These are phyloP conservation scores for Begonia loranthoides DNA, from an alignment of 306 rosid genomes.

Conservation along the genomic window DNA sequence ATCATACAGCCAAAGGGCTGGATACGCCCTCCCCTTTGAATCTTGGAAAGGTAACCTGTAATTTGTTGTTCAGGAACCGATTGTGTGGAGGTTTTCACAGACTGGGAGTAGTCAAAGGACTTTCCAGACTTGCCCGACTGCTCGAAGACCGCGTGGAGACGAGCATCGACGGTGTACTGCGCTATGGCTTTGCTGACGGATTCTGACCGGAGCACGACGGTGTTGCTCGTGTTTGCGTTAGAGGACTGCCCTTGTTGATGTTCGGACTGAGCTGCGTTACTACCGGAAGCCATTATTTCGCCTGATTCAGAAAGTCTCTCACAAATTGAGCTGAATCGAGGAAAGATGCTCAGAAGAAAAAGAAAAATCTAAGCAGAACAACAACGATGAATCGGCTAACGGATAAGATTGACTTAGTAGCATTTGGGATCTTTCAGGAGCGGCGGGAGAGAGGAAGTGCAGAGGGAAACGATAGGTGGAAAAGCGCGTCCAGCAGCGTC, in stretches of 20 bases:
- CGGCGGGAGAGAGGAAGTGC: no score
- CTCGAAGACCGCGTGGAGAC: slow-evolving; percentile 86
- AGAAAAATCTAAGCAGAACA: not conserved
- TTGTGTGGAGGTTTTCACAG: slow-evolving; percentile 20
- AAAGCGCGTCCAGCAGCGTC: no score
- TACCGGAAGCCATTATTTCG: slow-evolving; percentile 25
- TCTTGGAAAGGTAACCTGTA: slow-evolving; percentile 51
- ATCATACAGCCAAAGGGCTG: slow-evolving; percentile 88
- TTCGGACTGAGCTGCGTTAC: slow-evolving; percentile 13
- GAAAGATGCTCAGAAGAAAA: not conserved
- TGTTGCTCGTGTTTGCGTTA: slow-evolving; percentile 19
- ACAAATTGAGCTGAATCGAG: not conserved
- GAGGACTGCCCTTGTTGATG: slow-evolving; percentile 29
- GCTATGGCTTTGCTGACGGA: slow-evolving; percentile 71
- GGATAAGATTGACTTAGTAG: no score
- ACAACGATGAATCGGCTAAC: no score
- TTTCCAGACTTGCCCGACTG: slow-evolving; percentile 66
- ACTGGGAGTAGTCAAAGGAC: slow-evolving; percentile 54
- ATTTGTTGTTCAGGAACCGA: slow-evolving; percentile 64
- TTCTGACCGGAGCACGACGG: slow-evolving; percentile 21
- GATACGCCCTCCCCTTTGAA: slow-evolving; percentile 80
- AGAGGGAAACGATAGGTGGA: no score
- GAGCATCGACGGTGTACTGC: slow-evolving; percentile 86
- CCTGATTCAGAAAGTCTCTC: not conserved
- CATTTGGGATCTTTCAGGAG: no score